Conservation (phyloP, 2,329 filamentous ascomycete genomes). For the Didymella pomorum region DNA sequence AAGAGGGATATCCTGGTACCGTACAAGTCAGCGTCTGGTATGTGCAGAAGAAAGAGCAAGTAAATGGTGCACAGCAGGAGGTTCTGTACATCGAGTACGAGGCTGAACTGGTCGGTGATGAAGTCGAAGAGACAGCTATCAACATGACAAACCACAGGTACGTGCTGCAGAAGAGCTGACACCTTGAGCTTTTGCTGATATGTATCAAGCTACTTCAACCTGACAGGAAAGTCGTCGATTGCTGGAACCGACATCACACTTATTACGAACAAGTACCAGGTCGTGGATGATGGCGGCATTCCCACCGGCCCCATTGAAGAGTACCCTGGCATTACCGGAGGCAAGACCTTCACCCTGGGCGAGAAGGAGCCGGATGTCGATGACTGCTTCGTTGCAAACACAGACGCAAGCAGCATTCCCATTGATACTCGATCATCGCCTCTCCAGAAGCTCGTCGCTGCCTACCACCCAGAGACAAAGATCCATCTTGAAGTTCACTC, state of each 20-base stretch:
- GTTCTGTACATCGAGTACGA: constrained; percentile 90
- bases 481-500: constrained; percentile 87
- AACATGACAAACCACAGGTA: constrained; percentile 97
- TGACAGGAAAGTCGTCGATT: constrained; percentile 66
- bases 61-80: constrained; percentile 69
- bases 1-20: constrained; percentile 89
- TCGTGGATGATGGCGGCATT: constrained; percentile 75
- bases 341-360: constrained; percentile 76
- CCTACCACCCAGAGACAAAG: constrained; percentile 75
- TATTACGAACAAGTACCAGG: constrained; percentile 71
- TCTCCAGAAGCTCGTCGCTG: constrained; percentile 72
- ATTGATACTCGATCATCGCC: constrained; percentile 63
- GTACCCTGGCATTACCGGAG: constrained; percentile 71
- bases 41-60: constrained; percentile 72
- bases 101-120: constrained; percentile 75
- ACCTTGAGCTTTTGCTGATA: neutral
- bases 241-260: constrained; percentile 68
- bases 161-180: constrained; percentile 31
- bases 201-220: constrained; percentile 69
- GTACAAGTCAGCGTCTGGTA: constrained; percentile 82
- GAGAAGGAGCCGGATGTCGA: constrained; percentile 78
- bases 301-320: constrained; percentile 72
- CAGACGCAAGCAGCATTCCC: constrained; percentile 62
- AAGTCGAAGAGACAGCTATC: constrained; percentile 86
- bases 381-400: constrained; percentile 85